A percentile compares a stretch with the other conserved stretches of the same genome.
Conservation (phyloP, 2,329 filamentous ascomycete genomes). For the Ceratocystis eucalypticola region DNA sequence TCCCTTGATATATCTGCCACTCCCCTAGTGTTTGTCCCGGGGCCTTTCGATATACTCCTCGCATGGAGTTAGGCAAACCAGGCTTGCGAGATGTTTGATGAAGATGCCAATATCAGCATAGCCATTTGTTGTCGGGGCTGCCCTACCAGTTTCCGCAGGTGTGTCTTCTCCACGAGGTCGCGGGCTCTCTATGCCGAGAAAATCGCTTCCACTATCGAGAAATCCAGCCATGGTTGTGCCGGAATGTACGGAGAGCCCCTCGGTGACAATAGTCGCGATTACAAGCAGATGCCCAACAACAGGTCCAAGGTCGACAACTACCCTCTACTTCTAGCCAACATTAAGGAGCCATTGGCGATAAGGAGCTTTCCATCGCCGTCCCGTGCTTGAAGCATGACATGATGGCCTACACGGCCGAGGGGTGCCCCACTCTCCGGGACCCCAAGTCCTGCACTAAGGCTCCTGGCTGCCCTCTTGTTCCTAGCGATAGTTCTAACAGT, state of each 20-base stretch:
- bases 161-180: slow-evolving; percentile 37
- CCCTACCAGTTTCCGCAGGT: slow-evolving; percentile 45
- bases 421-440: slow-evolving; percentile 40
- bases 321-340: slow-evolving; percentile 44
- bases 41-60: slow-evolving; percentile 35
- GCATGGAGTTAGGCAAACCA: slow-evolving; percentile 32
- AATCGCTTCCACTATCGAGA: slow-evolving; percentile 46
- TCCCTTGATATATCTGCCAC: slow-evolving; percentile 35
- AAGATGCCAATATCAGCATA: slow-evolving; percentile 48
- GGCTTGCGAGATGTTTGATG: slow-evolving; percentile 30
- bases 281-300: slow-evolving; percentile 50
- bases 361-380: slow-evolving; percentile 52
- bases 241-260: slow-evolving; percentile 55
- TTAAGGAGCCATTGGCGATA: slow-evolving; percentile 43
- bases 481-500: slow-evolving; percentile 34
- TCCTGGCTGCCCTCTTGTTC: slow-evolving; percentile 40
- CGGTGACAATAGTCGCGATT: slow-evolving; percentile 54
- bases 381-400: slow-evolving; percentile 52
- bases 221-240: slow-evolving; percentile 49
- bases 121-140: slow-evolving; percentile 67
- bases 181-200: slow-evolving; percentile 49
- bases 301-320: slow-evolving; percentile 49
- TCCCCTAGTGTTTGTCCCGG: slow-evolving; percentile 37
- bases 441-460: slow-evolving; percentile 31
- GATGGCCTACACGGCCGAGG: slow-evolving; percentile 49